phyloP scores from a whole-genome alignment of 495 filamentous ascomycete species.

The Daldinia concentrica region DNA sequence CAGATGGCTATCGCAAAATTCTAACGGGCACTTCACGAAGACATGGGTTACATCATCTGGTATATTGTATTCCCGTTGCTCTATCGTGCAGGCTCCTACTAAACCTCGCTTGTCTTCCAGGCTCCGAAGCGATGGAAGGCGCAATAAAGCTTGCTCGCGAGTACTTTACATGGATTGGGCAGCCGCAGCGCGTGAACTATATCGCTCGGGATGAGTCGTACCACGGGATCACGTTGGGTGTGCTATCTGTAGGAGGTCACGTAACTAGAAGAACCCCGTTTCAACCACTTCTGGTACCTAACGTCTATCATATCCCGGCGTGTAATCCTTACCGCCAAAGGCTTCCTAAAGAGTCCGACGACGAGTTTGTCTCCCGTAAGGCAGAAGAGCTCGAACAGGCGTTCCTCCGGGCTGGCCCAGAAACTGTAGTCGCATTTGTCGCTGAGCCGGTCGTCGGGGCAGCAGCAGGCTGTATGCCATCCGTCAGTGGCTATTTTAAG shows the following conservation, averaged over 20 bases:
- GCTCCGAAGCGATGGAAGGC: slow-evolving; percentile 76
- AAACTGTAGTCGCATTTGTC: slow-evolving; percentile 79
- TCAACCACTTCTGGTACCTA: slow-evolving; percentile 68
- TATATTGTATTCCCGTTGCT: slow-evolving; percentile 4
- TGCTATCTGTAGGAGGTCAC: slow-evolving; percentile 71
- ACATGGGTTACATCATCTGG: slow-evolving; percentile 48
- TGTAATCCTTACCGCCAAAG: slow-evolving; percentile 64
- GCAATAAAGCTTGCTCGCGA: slow-evolving; percentile 75
- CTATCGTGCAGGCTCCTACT: neutral
- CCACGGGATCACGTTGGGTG: slow-evolving; percentile 77
- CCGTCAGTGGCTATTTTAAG: slow-evolving; percentile 73
- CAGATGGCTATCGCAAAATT: slow-evolving; percentile 53
- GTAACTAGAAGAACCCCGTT: slow-evolving; percentile 69
- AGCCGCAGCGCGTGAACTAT: slow-evolving; percentile 60
- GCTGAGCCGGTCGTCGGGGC: slow-evolving; percentile 74
- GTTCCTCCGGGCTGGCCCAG: slow-evolving; percentile 74
- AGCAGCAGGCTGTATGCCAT: slow-evolving; percentile 71
- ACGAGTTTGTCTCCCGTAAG: slow-evolving; percentile 60
- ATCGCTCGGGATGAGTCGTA: slow-evolving; percentile 76
- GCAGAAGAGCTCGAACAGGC: slow-evolving; percentile 76
- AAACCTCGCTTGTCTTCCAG: slow-evolving; percentile 45
- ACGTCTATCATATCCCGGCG: slow-evolving; percentile 71
- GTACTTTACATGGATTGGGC: slow-evolving; percentile 66
- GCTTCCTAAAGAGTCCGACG: slow-evolving; percentile 45
- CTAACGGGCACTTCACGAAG: slow-evolving; percentile 55